Evolutionary conservation across 257 asterid species (phyloP), one percentile per base, ranked within the genome.

Genomic region (Solanum dulcamara): DNA sequence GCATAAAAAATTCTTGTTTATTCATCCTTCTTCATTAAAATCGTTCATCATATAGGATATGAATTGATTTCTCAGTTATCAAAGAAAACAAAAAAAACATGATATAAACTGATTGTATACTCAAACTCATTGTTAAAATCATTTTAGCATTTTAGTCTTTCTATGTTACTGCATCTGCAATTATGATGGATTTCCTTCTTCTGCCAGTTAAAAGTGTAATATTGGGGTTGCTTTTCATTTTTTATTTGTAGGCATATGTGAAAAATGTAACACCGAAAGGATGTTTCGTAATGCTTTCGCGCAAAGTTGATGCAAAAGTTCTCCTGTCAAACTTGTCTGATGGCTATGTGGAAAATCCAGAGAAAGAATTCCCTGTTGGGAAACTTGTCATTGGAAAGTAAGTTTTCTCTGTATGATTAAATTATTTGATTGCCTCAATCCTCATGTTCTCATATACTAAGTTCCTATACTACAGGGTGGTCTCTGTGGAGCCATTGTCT

Each of bases 311-410:
- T 86, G 99, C 98, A 48, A 97, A 90, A 88, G 85, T 97, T 81
- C 98, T 95, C 85, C 51, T 94, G 83, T 94, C 96, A 46, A 92
- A 97, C 89, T 92, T 97, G 93, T 94, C 98, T 20, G 97, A 94
- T 67, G 85, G 87, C 80, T 97, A 85, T 64, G 91, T 94, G 90
- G 94, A 95, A 85, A 86, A 89, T 88, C 97, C 93, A 40, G 97
- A 94, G 84, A 90, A 84, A 66, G 98, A 95, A 83, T 97, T 94
- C 80, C 94, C 95, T 38, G 86, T 93, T 71, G 98, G 99, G 57
- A 92, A 92, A 90, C 98, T 93, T 85, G 97, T 97, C 46, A 81
- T 75, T 86, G 99, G 99, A 86, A 92, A 85, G 99, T 94, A 89
- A 91, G 94, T 90, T 32, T 66, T 32, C 55, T 84, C 37, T 28